A percentile compares a stretch with the other conserved stretches of the same genome.
Evolutionary conservation across 495 filamentous ascomycete species (phyloP).

Genomic region (Podospora tetraspora): DNA sequence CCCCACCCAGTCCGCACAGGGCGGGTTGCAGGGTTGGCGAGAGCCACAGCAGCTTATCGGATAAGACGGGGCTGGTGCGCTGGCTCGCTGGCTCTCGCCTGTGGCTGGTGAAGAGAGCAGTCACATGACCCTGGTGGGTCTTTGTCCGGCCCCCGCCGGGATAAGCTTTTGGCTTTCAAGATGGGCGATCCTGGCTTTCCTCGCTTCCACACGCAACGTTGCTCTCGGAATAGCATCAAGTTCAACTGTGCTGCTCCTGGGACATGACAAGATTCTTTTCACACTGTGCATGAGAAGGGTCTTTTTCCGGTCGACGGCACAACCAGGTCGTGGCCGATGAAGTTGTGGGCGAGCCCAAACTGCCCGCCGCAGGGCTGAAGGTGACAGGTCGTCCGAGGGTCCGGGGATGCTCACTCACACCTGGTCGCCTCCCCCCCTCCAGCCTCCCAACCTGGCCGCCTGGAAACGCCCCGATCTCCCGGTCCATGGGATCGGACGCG

Average conservation of each 20-base stretch:
- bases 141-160: not conserved
- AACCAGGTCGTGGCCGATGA: not conserved
- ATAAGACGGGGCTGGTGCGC: not conserved
- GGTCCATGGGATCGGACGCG: not conserved
- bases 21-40: slow-evolving; percentile 7
- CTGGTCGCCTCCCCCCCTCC: not conserved
- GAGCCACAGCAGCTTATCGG: not conserved
- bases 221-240: not conserved
- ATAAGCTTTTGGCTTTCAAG: not conserved
- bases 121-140: not conserved
- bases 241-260: not conserved
- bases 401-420: not conserved
- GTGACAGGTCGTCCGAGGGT: not conserved
- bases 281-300: not conserved
- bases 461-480: not conserved
- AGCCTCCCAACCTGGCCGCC: not conserved
- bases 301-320: not conserved
- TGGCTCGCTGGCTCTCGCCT: not conserved
- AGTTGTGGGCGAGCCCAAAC: not conserved
- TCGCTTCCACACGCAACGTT: not conserved
- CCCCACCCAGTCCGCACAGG: slow-evolving; percentile 22
- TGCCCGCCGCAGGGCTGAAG: not conserved
- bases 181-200: not conserved
- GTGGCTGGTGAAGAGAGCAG: not conserved
- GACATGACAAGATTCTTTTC: not conserved